Conservation (phyloP, 768 basidiomycete species). For the Lyophyllum semitale region DNA sequence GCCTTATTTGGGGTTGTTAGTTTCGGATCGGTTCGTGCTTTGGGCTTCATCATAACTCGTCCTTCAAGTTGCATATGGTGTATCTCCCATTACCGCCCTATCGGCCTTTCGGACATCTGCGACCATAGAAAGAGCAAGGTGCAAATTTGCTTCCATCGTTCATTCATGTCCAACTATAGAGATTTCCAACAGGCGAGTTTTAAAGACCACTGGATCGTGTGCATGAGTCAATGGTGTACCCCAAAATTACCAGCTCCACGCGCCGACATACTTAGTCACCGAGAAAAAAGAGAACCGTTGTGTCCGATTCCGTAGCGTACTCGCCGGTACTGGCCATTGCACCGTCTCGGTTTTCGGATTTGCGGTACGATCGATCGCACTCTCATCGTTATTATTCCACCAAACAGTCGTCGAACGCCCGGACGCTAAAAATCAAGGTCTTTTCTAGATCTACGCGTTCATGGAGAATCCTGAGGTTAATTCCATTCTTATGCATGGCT, state of each 20-base stretch:
- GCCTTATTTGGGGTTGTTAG: not conserved
- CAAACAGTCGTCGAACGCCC: not conserved
- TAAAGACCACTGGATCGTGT: no score
- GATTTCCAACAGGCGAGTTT: not conserved
- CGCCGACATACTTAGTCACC: not conserved
- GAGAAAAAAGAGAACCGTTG: not conserved
- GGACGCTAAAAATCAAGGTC: not conserved
- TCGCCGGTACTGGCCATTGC: not conserved
- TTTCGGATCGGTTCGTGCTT: not conserved
- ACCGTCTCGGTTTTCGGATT: not conserved
- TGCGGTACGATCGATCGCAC: not conserved
- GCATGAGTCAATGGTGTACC: no score
- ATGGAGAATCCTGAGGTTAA: not conserved
- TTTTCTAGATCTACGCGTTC: not conserved
- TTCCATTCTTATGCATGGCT: not conserved
- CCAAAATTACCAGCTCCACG: no score
- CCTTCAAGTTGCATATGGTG: no score
- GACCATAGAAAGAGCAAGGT: not conserved
- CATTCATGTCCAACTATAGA: no score
- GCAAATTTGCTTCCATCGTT: not conserved
- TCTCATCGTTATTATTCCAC: not conserved
- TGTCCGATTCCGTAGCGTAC: not conserved
- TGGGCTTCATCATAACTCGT: not conserved
- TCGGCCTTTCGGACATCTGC: conserved; percentile 1
- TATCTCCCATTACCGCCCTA: no score